Base-by-base conservation (phyloP, 75 land plant species). In the Gnetum montanum region DNA sequence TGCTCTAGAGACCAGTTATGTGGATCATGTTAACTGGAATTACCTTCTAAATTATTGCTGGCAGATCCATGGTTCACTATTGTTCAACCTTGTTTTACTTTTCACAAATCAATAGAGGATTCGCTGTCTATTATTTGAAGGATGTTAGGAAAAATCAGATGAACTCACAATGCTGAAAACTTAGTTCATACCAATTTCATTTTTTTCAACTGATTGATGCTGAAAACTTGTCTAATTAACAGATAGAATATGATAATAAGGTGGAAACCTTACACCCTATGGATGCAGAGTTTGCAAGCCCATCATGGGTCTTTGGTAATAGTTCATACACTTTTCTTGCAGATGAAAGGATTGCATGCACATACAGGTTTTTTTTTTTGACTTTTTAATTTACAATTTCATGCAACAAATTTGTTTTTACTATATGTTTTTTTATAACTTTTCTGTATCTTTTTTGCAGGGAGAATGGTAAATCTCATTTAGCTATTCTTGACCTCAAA, bases 221-320 rank as follows among this genome's bases (percentile, higher is more conserved):
- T n/a, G n/a, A n/a, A n/a, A n/a, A n/a, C n/a, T n/a, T n/a, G n/a
- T n/a, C n/a, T n/a, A n/a, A n/a, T n/a, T n/a, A n/a, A 63, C 70
- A 83, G 98, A 68, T 69, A 67, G 90, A 79, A 63, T 51, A 68
- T 12, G 71, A 59, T 16, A 85, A 78, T 67, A 66, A 76, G 49
- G 71, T 82, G 27, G 41, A 63, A 19, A 38, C 86, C 24, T 49
- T 93, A 35, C 74, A 76, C 59, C 65, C 86, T 3, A 51, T 94
- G 70, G 74, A 85, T 51, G 98, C 98, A 44, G 98, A 93, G 46
- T 93, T 93, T 66, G 44, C 95, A 51, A 76, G 80, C 45, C 98
- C 98, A 10, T 57, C 79, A 49, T 93, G 98, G 98, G 79, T 79
- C 49, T 93, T 93, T 82, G 98, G 98, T 24, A 68, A 70, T 35